Percentiles rank a stretch among this genome's conserved stretches.
phyloP scores from a whole-genome alignment of 2,329 filamentous ascomycete genomes.

The Sclerotinia trifoliorum region DNA sequence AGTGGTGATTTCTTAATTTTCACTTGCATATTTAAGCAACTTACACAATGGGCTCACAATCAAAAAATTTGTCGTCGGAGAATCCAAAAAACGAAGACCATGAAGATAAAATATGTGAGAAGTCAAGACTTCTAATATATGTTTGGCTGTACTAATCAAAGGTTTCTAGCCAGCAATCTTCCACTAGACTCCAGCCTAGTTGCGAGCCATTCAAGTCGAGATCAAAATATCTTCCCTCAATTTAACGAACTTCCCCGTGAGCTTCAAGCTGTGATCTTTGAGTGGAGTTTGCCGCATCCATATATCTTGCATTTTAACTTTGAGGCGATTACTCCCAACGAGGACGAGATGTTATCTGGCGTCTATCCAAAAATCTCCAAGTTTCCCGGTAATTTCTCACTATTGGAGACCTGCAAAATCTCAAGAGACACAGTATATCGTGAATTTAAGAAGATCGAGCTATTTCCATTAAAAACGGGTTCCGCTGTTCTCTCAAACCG shows the following conservation, averaged over 20 bases:
- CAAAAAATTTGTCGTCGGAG: neutral
- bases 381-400: neutral
- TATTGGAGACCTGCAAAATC: neutral
- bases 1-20: neutral
- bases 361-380: neutral
- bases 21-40: neutral
- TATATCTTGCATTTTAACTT: neutral
- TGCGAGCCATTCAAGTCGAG: rapidly evolving
- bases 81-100: neutral
- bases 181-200: rapidly evolving
- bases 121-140: neutral
- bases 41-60: neutral
- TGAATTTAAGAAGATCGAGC: neutral
- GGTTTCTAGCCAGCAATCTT: neutral
- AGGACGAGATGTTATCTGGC: neutral
- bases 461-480: neutral
- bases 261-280: neutral
- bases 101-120: neutral
- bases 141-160: neutral
- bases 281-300: neutral
- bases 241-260: neutral
- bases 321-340: neutral
- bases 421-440: neutral
- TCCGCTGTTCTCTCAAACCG: neutral
- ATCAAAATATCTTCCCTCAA: neutral